These are phyloP conservation scores for Aspergillus baeticus DNA, from an alignment of 495 filamentous ascomycete genomes.

Conservation along the genomic window DNA sequence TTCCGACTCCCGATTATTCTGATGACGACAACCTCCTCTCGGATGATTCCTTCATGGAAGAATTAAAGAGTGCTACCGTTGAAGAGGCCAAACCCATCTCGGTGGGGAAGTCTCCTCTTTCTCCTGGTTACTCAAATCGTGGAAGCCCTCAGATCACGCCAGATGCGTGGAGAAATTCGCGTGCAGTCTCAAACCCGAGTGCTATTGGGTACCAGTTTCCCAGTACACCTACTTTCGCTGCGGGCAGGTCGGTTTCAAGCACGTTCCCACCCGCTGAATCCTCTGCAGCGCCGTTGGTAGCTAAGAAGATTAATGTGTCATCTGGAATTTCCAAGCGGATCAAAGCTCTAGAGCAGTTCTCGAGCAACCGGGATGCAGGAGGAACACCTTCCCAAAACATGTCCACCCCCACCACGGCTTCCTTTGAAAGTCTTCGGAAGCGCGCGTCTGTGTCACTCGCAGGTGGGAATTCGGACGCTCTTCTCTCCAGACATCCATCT, in stretches of 20 bases:
- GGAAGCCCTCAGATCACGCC: constrained; percentile 26
- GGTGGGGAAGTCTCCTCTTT: constrained; percentile 82
- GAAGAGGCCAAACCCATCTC: constrained; percentile 82
- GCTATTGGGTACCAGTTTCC: constrained; percentile 26
- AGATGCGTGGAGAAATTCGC: constrained; percentile 44
- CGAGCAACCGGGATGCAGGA: constrained; percentile 46
- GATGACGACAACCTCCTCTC: constrained; percentile 67
- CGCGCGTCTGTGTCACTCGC: constrained; percentile 24
- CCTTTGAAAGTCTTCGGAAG: constrained; percentile 45
- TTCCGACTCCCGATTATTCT: constrained; percentile 54
- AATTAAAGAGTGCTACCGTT: constrained; percentile 77
- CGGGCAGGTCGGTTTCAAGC: constrained; percentile 40
- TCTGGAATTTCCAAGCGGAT: constrained; percentile 88
- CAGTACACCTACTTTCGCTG: constrained; percentile 40
- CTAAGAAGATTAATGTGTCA: constrained; percentile 79
- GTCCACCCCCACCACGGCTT: constrained; percentile 29
- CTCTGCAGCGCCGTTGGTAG: constrained; percentile 38
- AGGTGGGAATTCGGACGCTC: constrained; percentile 21
- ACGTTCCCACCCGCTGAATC: constrained; percentile 29
- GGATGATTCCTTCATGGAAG: constrained; percentile 87
- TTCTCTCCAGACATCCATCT: constrained; percentile 18
- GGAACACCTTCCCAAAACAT: constrained; percentile 19
- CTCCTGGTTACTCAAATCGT: constrained; percentile 54
- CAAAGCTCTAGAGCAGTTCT: constrained; percentile 79
- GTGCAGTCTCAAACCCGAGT: constrained; percentile 51